Base-by-base conservation (phyloP, 2,329 filamentous ascomycete genomes). In the Apiospora aurea region DNA sequence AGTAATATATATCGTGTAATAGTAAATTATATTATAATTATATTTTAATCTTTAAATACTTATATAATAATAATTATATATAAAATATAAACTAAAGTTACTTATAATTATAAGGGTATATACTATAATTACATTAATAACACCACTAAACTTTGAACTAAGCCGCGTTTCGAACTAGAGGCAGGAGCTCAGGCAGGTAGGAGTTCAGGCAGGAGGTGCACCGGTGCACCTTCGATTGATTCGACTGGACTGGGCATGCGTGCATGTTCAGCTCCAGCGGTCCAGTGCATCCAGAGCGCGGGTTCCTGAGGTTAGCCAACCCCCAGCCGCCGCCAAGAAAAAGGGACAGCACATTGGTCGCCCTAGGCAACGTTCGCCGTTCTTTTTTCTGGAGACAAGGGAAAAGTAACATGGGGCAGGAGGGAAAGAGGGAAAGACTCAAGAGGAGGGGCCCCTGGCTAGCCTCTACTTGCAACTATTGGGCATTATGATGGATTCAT, bases 401-500 rank as follows among this genome's bases (percentile, higher is more conserved):
- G 34, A 41, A 64, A 64, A 41, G 38, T 41, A 64, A 64, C 57
- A 64, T 64, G 57, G 57, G 51, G 57, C 3, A 47, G 44, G 44
- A 18, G 44, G 44, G 16, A 46, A 3, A 14, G 21, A 46, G 34
- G 46, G 46, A 49, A 7, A 7, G 21, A 16, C n/a, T n/a, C n/a
- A 21, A 18, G 53, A 64, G 34, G 57, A 64, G 57, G 7, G 18
- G 41, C 29, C 53, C 57, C 57, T 38, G 34, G 57, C 34, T 64
- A 41, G 57, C 21, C 34, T 21, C 18, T 38, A 41, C 57, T 41
- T 64, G 34, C 34, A n/a, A 64, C 57, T 64, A 64, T 64, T 64
- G 57, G 57, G 57, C 57, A 41, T 64, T 64, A 64, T 64, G 34
- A 64, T 64, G 57, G 57, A 41, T 38, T 64, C 34, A n/a, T 64